phyloP scores from a whole-genome alignment of 1,284 basidiomycete species.

The Trichosporon sp. region DNA sequence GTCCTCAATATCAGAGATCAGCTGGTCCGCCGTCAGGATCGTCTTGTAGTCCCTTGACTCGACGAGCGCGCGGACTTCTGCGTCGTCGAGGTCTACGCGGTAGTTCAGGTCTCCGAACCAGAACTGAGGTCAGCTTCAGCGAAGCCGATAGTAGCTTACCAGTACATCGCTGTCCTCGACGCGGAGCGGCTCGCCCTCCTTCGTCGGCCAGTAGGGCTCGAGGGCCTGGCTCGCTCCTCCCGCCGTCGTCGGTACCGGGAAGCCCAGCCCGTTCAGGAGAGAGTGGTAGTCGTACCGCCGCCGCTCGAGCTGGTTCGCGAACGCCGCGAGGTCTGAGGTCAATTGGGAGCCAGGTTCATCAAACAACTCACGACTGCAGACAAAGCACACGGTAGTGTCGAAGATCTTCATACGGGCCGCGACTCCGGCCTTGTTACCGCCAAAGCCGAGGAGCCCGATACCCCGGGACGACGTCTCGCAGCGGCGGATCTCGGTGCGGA shows the following conservation, averaged over 20 bases:
- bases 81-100: conserved; percentile 35
- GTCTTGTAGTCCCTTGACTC: conserved; percentile 29
- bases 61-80: conserved; percentile 28
- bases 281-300: conserved; percentile 41
- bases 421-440: conserved; percentile 48
- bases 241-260: conserved; percentile 19
- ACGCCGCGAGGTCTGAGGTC: conserved; percentile 54
- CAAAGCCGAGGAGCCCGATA: conserved; percentile 43
- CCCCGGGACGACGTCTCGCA: conserved; percentile 36
- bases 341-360: neutral
- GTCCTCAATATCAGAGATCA: conserved; percentile 32
- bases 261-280: conserved; percentile 27
- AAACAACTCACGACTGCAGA: conserved; percentile 57
- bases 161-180: conserved; percentile 36
- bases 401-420: conserved; percentile 40
- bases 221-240: conserved; percentile 27
- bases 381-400: conserved; percentile 53
- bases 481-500: conserved; percentile 25
- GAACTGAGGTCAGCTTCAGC: conserved; percentile 28
- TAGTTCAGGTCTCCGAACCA: conserved; percentile 48
- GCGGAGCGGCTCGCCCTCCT: conserved; percentile 16
- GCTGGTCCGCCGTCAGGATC: conserved; percentile 40
- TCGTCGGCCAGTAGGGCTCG: conserved; percentile 32
- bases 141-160: conserved; percentile 17
- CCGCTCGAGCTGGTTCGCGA: conserved; percentile 54